Conservation (phyloP, 345 rosid genomes). For the Salix brachista region DNA sequence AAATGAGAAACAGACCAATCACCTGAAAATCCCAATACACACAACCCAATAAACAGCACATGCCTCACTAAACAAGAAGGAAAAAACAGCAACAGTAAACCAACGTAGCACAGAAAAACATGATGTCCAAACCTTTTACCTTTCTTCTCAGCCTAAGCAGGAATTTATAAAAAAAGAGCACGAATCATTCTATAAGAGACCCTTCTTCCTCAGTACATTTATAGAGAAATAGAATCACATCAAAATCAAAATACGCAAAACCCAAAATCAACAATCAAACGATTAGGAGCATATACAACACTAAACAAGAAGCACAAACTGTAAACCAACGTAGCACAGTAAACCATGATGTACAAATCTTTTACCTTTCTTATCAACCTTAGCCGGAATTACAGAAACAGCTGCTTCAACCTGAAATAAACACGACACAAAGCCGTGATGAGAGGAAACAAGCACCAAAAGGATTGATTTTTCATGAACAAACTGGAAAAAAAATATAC, state of each 20-base stretch:
- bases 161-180: background rate
- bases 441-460: background rate
- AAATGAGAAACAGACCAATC: background rate
- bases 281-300: background rate
- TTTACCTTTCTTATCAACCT: conserved; percentile 17
- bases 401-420: conserved; percentile 14
- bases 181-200: background rate
- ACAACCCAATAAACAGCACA: background rate
- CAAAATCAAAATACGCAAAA: background rate
- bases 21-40: background rate
- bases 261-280: background rate
- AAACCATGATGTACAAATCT: too few relatives aligned
- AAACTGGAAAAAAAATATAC: background rate
- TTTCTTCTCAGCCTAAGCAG: conserved; percentile 14
- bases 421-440: background rate
- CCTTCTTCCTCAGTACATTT: background rate
- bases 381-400: conserved; percentile 10
- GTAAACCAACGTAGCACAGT: too few relatives aligned
- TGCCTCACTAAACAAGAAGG: background rate
- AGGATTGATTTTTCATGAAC: background rate
- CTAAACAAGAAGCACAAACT: background rate
- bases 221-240: background rate
- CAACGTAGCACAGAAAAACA: background rate
- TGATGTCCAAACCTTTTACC: background rate
- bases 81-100: background rate